phyloP scores from a whole-genome alignment of 352 stramenopile species.

The Globisporangium sylvaticum region DNA sequence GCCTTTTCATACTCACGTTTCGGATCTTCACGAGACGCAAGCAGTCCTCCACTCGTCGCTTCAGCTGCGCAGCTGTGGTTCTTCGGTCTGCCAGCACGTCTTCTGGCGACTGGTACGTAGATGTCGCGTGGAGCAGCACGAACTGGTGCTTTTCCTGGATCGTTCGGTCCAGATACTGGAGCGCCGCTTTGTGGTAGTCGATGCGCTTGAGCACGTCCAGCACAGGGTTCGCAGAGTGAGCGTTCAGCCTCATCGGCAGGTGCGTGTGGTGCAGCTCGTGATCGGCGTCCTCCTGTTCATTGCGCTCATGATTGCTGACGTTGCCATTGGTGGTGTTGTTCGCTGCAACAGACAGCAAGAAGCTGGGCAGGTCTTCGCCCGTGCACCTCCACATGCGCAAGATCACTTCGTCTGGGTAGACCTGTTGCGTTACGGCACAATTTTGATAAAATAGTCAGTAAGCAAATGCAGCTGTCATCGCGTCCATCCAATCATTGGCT shows the following conservation, averaged over 20 bases:
- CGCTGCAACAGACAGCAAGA: slow-evolving; percentile 27
- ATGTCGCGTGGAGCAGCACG: slow-evolving; percentile 41
- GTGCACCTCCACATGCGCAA: slow-evolving; percentile 77
- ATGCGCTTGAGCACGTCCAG: slow-evolving; percentile 80
- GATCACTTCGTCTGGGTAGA: slow-evolving; percentile 51
- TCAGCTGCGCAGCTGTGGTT: slow-evolving; percentile 40
- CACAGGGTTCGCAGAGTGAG: slow-evolving; percentile 68
- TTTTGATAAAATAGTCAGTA: too few species aligned
- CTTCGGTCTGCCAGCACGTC: slow-evolving; percentile 54
- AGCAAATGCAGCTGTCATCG: too few species aligned
- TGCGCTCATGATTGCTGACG: slow-evolving; percentile 9
- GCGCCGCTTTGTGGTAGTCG: slow-evolving; percentile 63
- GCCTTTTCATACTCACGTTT: slow-evolving; percentile 48
- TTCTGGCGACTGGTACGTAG: slow-evolving; percentile 44
- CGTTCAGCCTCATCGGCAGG: slow-evolving; percentile 72
- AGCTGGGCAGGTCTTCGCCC: slow-evolving; percentile 60
- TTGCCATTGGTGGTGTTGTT: background rate
- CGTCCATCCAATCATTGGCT: background rate
- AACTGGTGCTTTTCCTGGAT: slow-evolving; percentile 58
- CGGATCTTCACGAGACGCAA: slow-evolving; percentile 69
- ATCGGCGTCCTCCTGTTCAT: slow-evolving; percentile 22
- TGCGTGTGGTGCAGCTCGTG: slow-evolving; percentile 27
- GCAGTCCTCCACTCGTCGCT: slow-evolving; percentile 54
- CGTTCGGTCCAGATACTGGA: slow-evolving; percentile 58
- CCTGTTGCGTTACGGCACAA: slow-evolving; percentile 8